Conservation (phyloP, 495 filamentous ascomycete genomes). For the Penicillium alfredii region DNA sequence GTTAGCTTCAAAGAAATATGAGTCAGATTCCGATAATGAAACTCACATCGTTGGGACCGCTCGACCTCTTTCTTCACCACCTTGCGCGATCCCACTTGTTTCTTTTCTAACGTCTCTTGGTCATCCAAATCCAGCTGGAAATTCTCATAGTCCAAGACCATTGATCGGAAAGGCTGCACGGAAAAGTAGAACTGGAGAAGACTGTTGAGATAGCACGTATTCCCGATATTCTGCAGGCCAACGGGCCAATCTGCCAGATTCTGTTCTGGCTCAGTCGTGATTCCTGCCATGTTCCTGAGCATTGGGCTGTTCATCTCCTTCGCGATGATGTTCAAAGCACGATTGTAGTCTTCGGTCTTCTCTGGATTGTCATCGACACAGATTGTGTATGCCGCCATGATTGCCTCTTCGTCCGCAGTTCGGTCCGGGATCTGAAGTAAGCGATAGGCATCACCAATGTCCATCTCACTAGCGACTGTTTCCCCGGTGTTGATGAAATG, state of each 20-base stretch:
- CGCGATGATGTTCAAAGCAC: conserved; percentile 46
- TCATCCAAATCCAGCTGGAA: conserved; percentile 60
- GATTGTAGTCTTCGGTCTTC: conserved; percentile 42
- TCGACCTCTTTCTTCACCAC: conserved; percentile 58
- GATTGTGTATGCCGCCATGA: conserved; percentile 47
- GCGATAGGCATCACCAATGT: conserved; percentile 51
- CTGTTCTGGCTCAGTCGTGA: conserved; percentile 27
- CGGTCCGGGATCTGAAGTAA: conserved; percentile 51
- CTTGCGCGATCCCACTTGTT: conserved; percentile 59
- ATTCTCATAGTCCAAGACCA: conserved; percentile 68
- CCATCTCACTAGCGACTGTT: conserved; percentile 49
- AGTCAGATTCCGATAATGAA: neutral
- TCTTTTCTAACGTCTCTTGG: conserved; percentile 46
- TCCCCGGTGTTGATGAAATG: conserved; percentile 53
- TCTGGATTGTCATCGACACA: conserved; percentile 44
- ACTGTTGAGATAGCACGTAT: conserved; percentile 97
- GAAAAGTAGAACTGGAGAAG: conserved; percentile 94
- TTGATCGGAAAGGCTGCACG: conserved; percentile 70
- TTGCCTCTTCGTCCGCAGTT: conserved; percentile 44
- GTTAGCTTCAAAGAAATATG: too few species aligned
- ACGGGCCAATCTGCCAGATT: conserved; percentile 57
- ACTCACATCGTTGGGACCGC: conserved; percentile 66
- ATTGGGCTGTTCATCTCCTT: conserved; percentile 40
- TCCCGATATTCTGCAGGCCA: conserved; percentile 86
- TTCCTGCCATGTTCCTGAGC: conserved; percentile 34